Base-by-base conservation (phyloP, 495 filamentous ascomycete species). In the Daldinia grandis region DNA sequence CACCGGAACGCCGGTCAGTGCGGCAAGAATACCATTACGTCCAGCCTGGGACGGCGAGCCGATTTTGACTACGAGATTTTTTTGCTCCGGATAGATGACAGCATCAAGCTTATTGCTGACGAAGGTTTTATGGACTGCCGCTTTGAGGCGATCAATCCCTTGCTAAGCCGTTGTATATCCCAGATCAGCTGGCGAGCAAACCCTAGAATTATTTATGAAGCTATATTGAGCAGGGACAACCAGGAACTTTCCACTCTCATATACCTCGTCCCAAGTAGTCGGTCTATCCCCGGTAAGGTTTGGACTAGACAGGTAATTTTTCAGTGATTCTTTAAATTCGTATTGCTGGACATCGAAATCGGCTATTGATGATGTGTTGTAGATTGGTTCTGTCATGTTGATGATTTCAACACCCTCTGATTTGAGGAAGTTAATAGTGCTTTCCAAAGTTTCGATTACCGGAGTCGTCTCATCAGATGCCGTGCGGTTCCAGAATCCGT, bases 51-150 rank as follows among this genome's bases (percentile, higher is more conserved):
- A 81, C 0, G 80, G 79, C 4, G 79, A 78, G 4, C 88, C 89
- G 49, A 90, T 74, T 38, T 82, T 81, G 14, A 89, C 87, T 15
- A 88, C 86, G 0, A 92, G 78, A 53, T 89, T 89, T 62, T 83
- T 83, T 67, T 92, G 89, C 73, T 91, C 86, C 9, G 89, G 89
- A 72, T 91, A 92, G 63, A 89, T 83, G 27, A 91, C 57, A 0
- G 84, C 88, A 70, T 89, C 87, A 0, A 92, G 74, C 3, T 74
- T 66, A 57, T 87, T 74, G 1, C 61, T 40, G 1, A 73, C 69
- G 64, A 91, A 90, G 0, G 83, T 87, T 10, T 57, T n/a, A 7
- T 77, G 55, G 3, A 91, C 72, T 0, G 81, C 75, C 2, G 75
- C 60, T 17, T 82, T 87, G 24, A 91, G 78, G 15, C 79, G 69